A percentile compares a stretch with the other conserved stretches of the same genome.
Conservation (phyloP, 2,329 filamentous ascomycete genomes). For the Apiospora pterosperma region DNA sequence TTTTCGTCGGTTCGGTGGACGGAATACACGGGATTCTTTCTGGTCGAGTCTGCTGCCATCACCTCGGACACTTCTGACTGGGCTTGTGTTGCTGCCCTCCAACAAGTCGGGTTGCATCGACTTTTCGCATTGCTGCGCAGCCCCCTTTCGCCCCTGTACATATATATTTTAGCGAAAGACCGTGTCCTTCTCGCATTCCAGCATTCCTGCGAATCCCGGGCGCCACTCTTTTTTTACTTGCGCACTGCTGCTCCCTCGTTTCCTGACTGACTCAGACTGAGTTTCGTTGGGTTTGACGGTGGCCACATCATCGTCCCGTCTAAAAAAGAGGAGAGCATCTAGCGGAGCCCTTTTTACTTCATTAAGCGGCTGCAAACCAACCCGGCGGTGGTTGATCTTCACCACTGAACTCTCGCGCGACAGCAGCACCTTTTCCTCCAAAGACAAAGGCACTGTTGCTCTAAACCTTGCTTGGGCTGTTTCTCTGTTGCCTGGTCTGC, state of each 20-base stretch:
- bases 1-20: background rate
- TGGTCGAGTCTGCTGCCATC: background rate
- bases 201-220: conserved; percentile 13
- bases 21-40: too few relatives aligned
- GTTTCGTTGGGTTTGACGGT: conserved; percentile 31
- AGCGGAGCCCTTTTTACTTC: background rate
- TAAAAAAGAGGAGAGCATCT: background rate
- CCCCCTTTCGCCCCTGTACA: conserved; percentile 11
- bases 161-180: conserved; percentile 1
- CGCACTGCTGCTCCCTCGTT: conserved; percentile 3
- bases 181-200: conserved; percentile 15
- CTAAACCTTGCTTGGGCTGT: background rate
- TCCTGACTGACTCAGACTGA: conserved; percentile 28
- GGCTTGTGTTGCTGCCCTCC: background rate
- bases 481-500: background rate
- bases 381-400: background rate
- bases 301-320: conserved; percentile 27
- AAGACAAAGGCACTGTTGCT: background rate
- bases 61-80: background rate
- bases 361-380: background rate
- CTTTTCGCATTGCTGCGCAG: conserved; percentile 11
- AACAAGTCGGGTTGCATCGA: conserved; percentile 1
- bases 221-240: conserved; percentile 10
- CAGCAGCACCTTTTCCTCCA: background rate
- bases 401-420: background rate